Evolutionary conservation across 164 flowering plant species (phyloP).

Genomic region (Vitis cinerea): DNA sequence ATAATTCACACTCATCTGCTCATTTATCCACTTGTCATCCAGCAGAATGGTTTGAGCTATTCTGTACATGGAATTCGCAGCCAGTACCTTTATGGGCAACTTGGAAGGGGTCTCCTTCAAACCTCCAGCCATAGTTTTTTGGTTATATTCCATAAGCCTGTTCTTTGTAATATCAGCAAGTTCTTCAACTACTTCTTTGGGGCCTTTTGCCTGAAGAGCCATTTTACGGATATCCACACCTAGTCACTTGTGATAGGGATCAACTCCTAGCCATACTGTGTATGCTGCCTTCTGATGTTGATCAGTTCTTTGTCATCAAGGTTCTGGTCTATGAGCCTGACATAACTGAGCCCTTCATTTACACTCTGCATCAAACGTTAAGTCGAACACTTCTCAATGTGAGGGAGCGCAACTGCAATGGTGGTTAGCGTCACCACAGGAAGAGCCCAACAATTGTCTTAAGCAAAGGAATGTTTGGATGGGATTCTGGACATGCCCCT

Average conservation of each 20-base stretch:
- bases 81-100: slow-evolving; percentile 49
- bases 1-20: slow-evolving; percentile 22
- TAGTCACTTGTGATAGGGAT: slow-evolving; percentile 46
- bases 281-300: slow-evolving; percentile 49
- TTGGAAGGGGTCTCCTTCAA: slow-evolving; percentile 22
- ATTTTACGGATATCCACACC: slow-evolving; percentile 47
- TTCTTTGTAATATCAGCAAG: slow-evolving; percentile 36
- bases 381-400: slow-evolving; percentile 8
- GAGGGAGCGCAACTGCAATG: slow-evolving; percentile 57
- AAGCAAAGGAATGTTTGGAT: too few relatives aligned
- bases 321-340: slow-evolving; percentile 37
- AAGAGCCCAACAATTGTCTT: slow-evolving; percentile 57
- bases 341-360: slow-evolving; percentile 43
- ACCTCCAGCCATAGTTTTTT: slow-evolving; percentile 15
- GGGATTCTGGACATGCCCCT: too few relatives aligned
- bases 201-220: slow-evolving; percentile 25
- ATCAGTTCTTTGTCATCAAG: slow-evolving; percentile 26
- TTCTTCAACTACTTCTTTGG: slow-evolving; percentile 36
- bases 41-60: slow-evolving; percentile 38
- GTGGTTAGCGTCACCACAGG: slow-evolving; percentile 63
- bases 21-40: slow-evolving; percentile 6
- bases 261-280: slow-evolving; percentile 51
- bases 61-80: slow-evolving; percentile 68
- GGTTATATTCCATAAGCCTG: slow-evolving; percentile 23
- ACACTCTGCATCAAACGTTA: slow-evolving; percentile 31